Evolutionary conservation across 768 basidiomycete genomes (phyloP).

Genomic region (Astraeus odoratus): DNA sequence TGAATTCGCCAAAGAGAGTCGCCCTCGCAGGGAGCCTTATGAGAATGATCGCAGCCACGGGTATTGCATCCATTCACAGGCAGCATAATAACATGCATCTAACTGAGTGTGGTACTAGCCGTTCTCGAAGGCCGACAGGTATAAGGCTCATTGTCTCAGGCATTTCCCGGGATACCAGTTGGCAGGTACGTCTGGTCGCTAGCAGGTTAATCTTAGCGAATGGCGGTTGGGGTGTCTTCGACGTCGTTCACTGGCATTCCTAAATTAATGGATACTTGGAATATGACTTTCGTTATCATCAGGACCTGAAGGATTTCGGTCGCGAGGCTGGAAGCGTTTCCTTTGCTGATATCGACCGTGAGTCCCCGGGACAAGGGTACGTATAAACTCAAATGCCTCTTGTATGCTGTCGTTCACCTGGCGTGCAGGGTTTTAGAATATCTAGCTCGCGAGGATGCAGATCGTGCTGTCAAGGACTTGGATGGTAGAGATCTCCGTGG

Average conservation of each 20-base stretch:
- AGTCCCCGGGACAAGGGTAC: slow-evolving; percentile 81
- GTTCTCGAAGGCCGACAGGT: slow-evolving; percentile 72
- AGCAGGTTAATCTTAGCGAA: slow-evolving; percentile 17
- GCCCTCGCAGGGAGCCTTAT: slow-evolving; percentile 73
- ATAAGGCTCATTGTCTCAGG: slow-evolving; percentile 82
- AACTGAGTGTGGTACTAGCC: slow-evolving; percentile 37
- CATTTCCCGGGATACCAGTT: slow-evolving; percentile 91
- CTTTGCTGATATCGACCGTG: slow-evolving; percentile 92
- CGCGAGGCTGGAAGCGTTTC: slow-evolving; percentile 90
- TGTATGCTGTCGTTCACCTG: slow-evolving; percentile 4
- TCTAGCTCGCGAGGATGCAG: slow-evolving; percentile 81
- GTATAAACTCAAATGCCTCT: slow-evolving; percentile 17
- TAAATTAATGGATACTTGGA: slow-evolving; percentile 2
- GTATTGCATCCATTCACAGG: slow-evolving; percentile 30
- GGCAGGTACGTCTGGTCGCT: slow-evolving; percentile 74
- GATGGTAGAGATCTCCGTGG: slow-evolving; percentile 87
- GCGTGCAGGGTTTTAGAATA: slow-evolving; percentile 79
- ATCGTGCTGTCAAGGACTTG: slow-evolving; percentile 84
- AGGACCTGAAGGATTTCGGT: slow-evolving; percentile 98
- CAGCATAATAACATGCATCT: slow-evolving; percentile 4
- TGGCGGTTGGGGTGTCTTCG: too few species aligned
- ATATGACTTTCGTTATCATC: slow-evolving; percentile 25
- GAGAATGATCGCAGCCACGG: slow-evolving; percentile 53
- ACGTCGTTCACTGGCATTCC: slow-evolving; percentile 9
- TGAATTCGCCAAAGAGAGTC: slow-evolving; percentile 91